A percentile compares a stretch with the other conserved stretches of the same genome.
Conservation (phyloP, 2,329 filamentous ascomycete species). For the Xylariaceae sp. region DNA sequence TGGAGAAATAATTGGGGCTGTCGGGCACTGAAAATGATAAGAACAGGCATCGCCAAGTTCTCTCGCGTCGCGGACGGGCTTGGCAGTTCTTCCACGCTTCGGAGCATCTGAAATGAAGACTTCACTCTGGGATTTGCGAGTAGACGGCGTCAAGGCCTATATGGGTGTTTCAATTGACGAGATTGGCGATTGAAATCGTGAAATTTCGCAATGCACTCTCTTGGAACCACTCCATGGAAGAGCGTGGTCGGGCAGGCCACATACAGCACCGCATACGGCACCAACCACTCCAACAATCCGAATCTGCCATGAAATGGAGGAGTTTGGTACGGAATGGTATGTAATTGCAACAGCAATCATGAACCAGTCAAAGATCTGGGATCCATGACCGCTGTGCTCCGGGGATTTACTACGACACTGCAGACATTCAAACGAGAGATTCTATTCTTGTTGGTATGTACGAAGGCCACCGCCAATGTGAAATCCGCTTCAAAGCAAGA, state of each 20-base stretch:
- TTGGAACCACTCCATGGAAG: too few relatives aligned
- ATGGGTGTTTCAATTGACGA: background rate
- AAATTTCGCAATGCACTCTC: background rate
- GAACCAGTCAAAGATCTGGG: too few relatives aligned
- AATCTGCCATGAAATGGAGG: background rate
- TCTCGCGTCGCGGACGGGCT: background rate
- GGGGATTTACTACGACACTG: background rate
- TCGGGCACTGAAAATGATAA: background rate
- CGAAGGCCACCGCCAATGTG: slow-evolving; percentile 28
- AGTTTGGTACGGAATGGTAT: too few relatives aligned
- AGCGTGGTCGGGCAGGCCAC: too few relatives aligned
- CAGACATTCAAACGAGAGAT: background rate
- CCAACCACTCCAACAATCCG: too few relatives aligned
- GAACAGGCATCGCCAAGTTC: background rate
- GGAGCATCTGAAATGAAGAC: background rate
- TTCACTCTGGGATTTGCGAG: background rate
- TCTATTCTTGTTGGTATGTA: slow-evolving; percentile 19
- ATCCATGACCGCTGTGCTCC: too few relatives aligned
- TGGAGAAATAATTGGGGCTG: slow-evolving; percentile 17
- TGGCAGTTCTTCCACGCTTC: background rate
- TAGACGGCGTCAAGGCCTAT: background rate
- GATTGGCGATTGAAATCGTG: background rate
- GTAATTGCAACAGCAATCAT: too few relatives aligned
- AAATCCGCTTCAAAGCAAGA: slow-evolving; percentile 21
- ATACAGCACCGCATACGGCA: too few relatives aligned